phyloP scores from a whole-genome alignment of 139 green algal species.

The Bryopsis sp. region DNA sequence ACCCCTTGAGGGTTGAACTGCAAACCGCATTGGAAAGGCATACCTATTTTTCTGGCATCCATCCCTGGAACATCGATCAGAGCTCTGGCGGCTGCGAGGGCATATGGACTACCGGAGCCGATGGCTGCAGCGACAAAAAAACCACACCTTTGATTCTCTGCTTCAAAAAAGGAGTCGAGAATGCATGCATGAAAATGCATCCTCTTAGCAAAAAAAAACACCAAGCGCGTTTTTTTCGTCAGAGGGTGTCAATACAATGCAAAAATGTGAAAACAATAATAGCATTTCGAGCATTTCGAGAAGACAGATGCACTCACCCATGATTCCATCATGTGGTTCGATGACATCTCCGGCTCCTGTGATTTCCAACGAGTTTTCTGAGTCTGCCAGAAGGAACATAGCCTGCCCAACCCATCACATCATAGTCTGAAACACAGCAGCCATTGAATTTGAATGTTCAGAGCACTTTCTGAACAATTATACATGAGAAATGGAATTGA shows the following conservation, averaged over 20 bases:
- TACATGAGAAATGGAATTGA: too few species aligned
- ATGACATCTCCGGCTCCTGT: conserved; percentile 87
- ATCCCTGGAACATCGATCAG: conserved; percentile 62
- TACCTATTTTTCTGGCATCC: conserved; percentile 52
- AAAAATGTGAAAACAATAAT: neutral
- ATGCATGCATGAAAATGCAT: too few species aligned
- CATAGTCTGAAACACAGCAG: too few species aligned
- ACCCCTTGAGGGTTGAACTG: neutral
- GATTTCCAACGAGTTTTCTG: conserved; percentile 56
- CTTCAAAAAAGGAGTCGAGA: too few species aligned
- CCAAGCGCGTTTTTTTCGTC: too few species aligned
- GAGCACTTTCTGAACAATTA: too few species aligned
- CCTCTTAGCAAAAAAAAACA: too few species aligned
- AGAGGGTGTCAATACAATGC: too few species aligned
- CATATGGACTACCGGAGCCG: conserved; percentile 64
- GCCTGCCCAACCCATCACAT: too few species aligned
- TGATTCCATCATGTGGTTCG: conserved; percentile 76
- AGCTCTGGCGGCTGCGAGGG: conserved; percentile 64
- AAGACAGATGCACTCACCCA: conserved; percentile 30
- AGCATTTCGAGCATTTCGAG: neutral
- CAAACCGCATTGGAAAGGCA: neutral
- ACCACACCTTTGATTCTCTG: too few species aligned
- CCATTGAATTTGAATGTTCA: too few species aligned
- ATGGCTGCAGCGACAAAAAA: conserved; percentile 51
- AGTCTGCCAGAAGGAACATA: conserved; percentile 74